Evolutionary conservation across 2,329 filamentous ascomycete species (phyloP).

Genomic region (Aspergillus sp.): DNA sequence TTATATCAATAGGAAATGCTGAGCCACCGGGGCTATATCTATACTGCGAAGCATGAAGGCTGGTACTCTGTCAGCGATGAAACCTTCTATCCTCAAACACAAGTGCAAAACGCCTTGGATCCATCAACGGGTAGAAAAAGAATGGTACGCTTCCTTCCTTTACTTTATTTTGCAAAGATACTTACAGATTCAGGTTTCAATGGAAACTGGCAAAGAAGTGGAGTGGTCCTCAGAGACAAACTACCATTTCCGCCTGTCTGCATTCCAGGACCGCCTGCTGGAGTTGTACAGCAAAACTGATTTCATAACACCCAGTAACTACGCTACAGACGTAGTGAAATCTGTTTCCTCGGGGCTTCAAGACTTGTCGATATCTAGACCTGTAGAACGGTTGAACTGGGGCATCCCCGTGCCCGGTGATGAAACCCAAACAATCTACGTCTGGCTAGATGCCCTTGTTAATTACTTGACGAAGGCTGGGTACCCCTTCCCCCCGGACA

Average conservation of each 20-base stretch:
- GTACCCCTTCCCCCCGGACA: conserved; percentile 69
- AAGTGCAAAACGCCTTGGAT: conserved; percentile 69
- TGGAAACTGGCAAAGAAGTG: conserved; percentile 86
- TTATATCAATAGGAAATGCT: conserved; percentile 54
- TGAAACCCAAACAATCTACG: conserved; percentile 84
- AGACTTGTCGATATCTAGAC: conserved; percentile 86
- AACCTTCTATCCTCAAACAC: conserved; percentile 80
- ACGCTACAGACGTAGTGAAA: conserved; percentile 73
- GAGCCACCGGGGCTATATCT: conserved; percentile 70
- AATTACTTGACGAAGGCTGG: conserved; percentile 89
- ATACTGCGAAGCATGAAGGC: conserved; percentile 79
- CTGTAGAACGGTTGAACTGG: conserved; percentile 73
- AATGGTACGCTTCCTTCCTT: conserved; percentile 49
- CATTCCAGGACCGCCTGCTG: conserved; percentile 72
- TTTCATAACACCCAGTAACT: conserved; percentile 68
- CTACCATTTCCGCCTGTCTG: conserved; percentile 89
- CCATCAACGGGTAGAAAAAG: conserved; percentile 77
- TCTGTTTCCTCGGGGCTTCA: conserved; percentile 74
- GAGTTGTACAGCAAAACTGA: conserved; percentile 69
- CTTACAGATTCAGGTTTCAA: conserved; percentile 50
- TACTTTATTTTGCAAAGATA: neutral
- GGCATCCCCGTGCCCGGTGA: conserved; percentile 86
- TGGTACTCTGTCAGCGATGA: conserved; percentile 98
- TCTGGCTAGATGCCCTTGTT: conserved; percentile 93
- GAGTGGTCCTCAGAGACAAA: conserved; percentile 93